These are phyloP conservation scores for Podila epicladia DNA, from an alignment of 192 early-diverging fungal genomes.

Conservation along the genomic window DNA sequence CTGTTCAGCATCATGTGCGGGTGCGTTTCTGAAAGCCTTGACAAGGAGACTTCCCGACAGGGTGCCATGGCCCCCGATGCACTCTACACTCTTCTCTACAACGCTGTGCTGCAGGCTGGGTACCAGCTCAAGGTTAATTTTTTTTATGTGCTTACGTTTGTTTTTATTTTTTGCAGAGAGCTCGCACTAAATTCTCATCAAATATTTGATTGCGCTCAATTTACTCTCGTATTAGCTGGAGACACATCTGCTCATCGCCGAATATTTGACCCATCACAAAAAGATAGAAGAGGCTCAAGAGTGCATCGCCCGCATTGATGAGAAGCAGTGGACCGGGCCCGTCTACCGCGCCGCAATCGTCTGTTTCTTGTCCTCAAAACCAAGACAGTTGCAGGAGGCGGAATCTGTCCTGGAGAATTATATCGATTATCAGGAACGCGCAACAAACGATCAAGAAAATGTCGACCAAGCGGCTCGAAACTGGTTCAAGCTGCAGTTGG, in stretches of 20 bases:
- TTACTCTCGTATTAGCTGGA: constrained; percentile 10
- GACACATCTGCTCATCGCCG: constrained; percentile 30
- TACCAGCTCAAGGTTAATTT: constrained; percentile 19
- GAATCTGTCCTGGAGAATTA: constrained; percentile 30
- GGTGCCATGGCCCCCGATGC: constrained; percentile 35
- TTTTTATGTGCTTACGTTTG: neutral
- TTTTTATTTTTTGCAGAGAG: neutral
- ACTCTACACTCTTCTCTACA: constrained; percentile 39
- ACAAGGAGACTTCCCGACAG: constrained; percentile 27
- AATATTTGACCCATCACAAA: constrained; percentile 24
- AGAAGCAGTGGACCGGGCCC: constrained; percentile 9
- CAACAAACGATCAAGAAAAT: neutral
- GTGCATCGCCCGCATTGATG: constrained; percentile 19
- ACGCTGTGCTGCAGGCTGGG: constrained; percentile 32
- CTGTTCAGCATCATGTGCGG: constrained; percentile 38
- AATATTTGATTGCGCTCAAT: neutral
- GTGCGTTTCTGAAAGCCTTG: constrained; percentile 7
- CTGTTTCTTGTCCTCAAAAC: constrained; percentile 28
- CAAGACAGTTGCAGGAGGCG: constrained; percentile 35
- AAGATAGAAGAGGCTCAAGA: constrained; percentile 36
- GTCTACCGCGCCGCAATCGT: constrained; percentile 26
- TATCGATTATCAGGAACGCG: constrained; percentile 2
- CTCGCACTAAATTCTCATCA: neutral
- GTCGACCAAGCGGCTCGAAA: constrained; percentile 11
- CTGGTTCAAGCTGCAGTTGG: constrained; percentile 33